Base-by-base conservation (phyloP, 768 basidiomycete species). In the Boletus eberwhitei region DNA sequence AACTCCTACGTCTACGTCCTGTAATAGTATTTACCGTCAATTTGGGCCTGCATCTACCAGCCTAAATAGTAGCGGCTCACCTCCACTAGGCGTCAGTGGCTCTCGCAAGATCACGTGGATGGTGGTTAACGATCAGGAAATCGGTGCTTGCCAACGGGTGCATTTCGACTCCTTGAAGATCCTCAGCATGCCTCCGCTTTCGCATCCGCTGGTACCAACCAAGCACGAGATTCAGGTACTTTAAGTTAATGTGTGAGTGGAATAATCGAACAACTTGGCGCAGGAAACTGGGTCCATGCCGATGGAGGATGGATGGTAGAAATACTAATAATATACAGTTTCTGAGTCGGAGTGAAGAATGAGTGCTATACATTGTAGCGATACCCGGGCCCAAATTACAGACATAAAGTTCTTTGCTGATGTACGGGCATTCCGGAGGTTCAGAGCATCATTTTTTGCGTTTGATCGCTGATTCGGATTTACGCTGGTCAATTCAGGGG, bases 371-470 rank as follows among this genome's bases (percentile, higher is more conserved):
- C 53, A 48, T 19, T 26, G 43, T 31, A 51, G 42, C 42, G 41
- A 59, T 37, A 29, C 47, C 50, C 21, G 21, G n/a, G 12, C 34
- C 38, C 53, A 38, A 38, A 52, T 48, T n/a, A 42, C 37, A 53
- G 4, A 63, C 35, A 35, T 32, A 31, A 54, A n/a, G 40, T 36
- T 41, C 29, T 36, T 42, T 21, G 34, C 35, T 21, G 29, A 31
- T 29, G 13, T 17, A 43, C 22, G n/a, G 34, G n/a, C 5, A 44
- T 21, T 39, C 19, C 24, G 3, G 32, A 19, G 35, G 8, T 49
- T 22, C 29, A 7, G 19, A 29, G 8, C 29, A 29, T 68, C 56
- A 76, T 59, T 74, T 76, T 66, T 72, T 75, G 60, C 74, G 74
- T 60, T 76, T 76, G 38, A 65, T 60, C 19, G 60, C 75, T 76